Conservation (phyloP, 768 basidiomycete species). For the Trametes cingulata region DNA sequence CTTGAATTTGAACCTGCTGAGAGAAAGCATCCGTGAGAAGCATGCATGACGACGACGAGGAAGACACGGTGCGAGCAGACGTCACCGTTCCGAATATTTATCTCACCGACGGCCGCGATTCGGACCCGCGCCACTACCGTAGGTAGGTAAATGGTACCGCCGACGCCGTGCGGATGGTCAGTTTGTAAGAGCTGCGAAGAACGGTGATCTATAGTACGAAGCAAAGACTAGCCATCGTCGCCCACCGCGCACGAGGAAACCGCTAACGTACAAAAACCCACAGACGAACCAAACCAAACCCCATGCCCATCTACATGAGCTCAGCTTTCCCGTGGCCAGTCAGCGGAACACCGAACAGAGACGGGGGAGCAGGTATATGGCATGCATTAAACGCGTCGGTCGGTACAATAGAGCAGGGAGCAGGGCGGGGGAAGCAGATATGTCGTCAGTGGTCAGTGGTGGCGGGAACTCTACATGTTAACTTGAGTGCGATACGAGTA, state of each 20-base stretch:
- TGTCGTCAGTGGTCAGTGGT: constrained; percentile 2
- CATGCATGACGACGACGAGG: too few species aligned
- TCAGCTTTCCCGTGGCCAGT: background rate
- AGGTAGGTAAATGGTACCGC: too few species aligned
- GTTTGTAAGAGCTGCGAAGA: too few species aligned
- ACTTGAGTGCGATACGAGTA: background rate
- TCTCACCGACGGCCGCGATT: too few species aligned
- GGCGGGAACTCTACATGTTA: background rate
- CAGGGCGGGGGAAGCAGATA: background rate
- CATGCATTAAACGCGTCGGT: constrained; percentile 21
- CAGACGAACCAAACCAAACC: too few species aligned
- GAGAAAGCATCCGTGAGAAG: too few species aligned
- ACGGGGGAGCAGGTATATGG: constrained; percentile 7
- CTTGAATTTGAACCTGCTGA: too few species aligned
- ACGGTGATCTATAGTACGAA: background rate
- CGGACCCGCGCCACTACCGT: too few species aligned
- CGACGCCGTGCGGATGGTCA: too few species aligned
- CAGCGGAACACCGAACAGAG: background rate
- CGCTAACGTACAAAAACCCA: constrained; percentile 11
- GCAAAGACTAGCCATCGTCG: constrained; percentile 9
- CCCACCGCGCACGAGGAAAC: constrained; percentile 8
- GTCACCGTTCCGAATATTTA: too few species aligned
- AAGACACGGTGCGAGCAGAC: too few species aligned
- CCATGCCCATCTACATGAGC: too few species aligned
- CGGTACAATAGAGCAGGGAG: constrained; percentile 9